Percentiles rank a stretch among this genome's conserved stretches.
These are phyloP conservation scores for Erysimum pusillum DNA, from an alignment of 441 rosid genomes.

Conservation along the genomic window DNA sequence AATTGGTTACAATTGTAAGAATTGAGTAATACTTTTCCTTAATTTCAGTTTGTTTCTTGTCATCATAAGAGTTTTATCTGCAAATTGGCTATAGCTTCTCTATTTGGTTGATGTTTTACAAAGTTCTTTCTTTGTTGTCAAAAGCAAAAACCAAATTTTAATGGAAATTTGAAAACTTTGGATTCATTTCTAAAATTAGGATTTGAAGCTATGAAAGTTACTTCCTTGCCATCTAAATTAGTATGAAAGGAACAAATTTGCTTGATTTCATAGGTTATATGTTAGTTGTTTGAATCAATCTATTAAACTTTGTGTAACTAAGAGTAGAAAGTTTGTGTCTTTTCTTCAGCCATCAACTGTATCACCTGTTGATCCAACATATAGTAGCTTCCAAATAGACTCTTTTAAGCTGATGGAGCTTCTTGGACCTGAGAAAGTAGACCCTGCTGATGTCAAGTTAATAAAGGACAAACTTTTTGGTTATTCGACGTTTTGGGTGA, in stretches of 20 bases:
- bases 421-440: constrained; percentile 98
- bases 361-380: constrained; percentile 71
- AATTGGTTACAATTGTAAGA: constrained; percentile 1
- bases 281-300: background rate
- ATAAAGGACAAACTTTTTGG: constrained; percentile 90
- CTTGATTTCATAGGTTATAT: background rate
- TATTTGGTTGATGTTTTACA: constrained; percentile 6
- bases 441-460: constrained; percentile 82
- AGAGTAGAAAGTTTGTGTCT: constrained; percentile 28
- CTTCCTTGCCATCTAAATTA: background rate
- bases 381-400: constrained; percentile 84
- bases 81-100: constrained; percentile 23
- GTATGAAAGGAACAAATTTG: background rate
- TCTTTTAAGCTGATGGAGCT: constrained; percentile 95
- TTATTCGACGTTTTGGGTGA: constrained; percentile 98
- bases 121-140: background rate
- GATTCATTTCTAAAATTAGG: background rate
- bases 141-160: background rate
- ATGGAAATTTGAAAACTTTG: background rate
- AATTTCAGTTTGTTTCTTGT: constrained; percentile 1
- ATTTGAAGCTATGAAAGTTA: background rate
- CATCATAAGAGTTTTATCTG: background rate
- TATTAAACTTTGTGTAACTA: background rate
- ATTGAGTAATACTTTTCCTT: background rate
- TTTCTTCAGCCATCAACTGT: constrained; percentile 50